A percentile compares a stretch with the other conserved stretches of the same genome.
Evolutionary conservation across 2,329 filamentous ascomycete genomes (phyloP).

Genomic region (Penicillium sp.): DNA sequence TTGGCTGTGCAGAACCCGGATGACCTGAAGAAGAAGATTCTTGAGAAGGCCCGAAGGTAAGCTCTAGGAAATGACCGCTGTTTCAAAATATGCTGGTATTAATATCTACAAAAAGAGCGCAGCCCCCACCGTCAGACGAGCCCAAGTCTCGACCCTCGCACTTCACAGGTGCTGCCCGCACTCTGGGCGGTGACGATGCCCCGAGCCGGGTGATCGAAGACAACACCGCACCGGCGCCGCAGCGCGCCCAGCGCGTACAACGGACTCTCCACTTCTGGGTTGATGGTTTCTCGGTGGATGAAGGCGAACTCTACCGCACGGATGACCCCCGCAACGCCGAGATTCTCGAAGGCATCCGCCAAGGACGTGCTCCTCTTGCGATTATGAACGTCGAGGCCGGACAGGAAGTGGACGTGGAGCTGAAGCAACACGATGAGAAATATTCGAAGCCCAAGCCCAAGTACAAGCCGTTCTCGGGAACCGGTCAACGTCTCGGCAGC

Average conservation of each 20-base stretch:
- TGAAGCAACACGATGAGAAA: constrained; percentile 60
- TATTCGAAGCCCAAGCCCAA: constrained; percentile 60
- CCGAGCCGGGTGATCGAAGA: constrained; percentile 56
- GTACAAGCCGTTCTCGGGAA: constrained; percentile 59
- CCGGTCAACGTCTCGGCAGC: constrained; percentile 59
- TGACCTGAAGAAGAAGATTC: constrained; percentile 49
- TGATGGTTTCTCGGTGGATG: constrained; percentile 63
- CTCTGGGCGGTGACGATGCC: constrained; percentile 61
- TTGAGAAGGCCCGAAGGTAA: constrained; percentile 45
- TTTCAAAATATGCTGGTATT: background rate
- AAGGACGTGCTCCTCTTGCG: constrained; percentile 58
- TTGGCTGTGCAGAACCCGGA: constrained; percentile 63
- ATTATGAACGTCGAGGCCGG: constrained; percentile 60
- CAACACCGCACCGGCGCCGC: constrained; percentile 42
- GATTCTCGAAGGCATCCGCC: constrained; percentile 59
- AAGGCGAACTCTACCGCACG: constrained; percentile 59
- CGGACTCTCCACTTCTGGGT: constrained; percentile 61
- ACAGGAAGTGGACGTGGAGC: constrained; percentile 62
- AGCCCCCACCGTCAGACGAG: constrained; percentile 40
- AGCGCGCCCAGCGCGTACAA: constrained; percentile 49
- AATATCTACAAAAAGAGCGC: constrained; percentile 23
- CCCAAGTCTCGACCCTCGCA: constrained; percentile 40
- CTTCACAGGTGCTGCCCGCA: constrained; percentile 59
- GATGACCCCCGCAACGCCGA: constrained; percentile 60
- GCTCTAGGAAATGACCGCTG: background rate